Conservation (phyloP, 192 early-diverging fungal genomes). For the Chytriomyces hyalinus region DNA sequence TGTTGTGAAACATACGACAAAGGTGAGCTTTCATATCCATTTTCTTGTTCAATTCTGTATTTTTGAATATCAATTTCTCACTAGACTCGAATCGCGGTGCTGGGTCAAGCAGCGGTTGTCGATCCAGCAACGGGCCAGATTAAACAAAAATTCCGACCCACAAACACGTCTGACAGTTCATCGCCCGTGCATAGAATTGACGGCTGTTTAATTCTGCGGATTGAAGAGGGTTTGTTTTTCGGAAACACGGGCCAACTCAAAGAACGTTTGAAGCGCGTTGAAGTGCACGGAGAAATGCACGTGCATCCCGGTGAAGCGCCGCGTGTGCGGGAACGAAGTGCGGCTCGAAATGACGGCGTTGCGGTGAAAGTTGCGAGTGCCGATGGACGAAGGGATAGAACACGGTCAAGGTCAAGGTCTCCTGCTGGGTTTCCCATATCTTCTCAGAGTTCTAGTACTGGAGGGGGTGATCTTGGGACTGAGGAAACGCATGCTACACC, state of each 20-base stretch:
- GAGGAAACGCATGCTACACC: background rate
- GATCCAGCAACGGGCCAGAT: conserved; percentile 45
- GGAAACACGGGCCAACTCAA: conserved; percentile 97
- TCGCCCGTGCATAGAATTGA: conserved; percentile 72
- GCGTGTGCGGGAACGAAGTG: conserved; percentile 9
- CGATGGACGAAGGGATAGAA: background rate
- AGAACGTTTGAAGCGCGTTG: conserved; percentile 90
- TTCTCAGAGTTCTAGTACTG: background rate
- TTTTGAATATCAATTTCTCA: background rate
- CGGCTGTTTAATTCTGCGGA: conserved; percentile 83
- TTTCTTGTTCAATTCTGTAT: background rate
- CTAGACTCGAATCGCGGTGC: conserved; percentile 54
- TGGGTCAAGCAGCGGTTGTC: conserved; percentile 49
- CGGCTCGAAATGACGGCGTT: background rate
- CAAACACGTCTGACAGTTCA: conserved; percentile 28
- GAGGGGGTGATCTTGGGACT: conserved; percentile 27
- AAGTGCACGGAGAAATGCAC: conserved; percentile 91
- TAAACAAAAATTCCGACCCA: conserved; percentile 73
- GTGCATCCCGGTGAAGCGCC: conserved; percentile 95
- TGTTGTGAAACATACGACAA: conserved; percentile 90
- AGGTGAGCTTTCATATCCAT: conserved; percentile 42
- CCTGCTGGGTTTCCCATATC: background rate
- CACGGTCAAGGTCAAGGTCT: background rate
- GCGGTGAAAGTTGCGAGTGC: too few relatives aligned
- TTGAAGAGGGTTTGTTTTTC: conserved; percentile 96